phyloP scores from a whole-genome alignment of 257 asterid genomes.

The Solanum chaucha region DNA sequence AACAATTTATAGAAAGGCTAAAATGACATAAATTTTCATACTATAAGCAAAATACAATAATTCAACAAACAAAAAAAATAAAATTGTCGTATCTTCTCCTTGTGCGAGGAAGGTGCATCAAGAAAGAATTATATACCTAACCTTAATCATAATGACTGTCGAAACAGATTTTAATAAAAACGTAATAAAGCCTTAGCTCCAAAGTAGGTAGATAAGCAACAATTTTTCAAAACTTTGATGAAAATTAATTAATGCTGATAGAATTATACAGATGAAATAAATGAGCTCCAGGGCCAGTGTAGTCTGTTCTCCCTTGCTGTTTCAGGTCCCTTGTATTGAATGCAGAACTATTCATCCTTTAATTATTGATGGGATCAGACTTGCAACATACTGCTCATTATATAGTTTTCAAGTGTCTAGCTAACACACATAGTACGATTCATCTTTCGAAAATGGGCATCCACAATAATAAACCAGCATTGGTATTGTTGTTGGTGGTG shows the following conservation, averaged over 20 bases:
- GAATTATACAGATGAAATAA: neutral
- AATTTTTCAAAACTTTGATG: neutral
- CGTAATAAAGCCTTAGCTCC: neutral
- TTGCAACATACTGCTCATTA: neutral
- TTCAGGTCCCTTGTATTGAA: conserved; percentile 10
- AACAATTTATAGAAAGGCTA: no score
- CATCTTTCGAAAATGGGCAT: conserved; percentile 9
- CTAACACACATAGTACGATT: neutral
- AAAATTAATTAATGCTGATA: neutral
- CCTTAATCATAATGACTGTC: neutral
- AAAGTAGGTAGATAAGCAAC: neutral
- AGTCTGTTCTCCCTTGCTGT: neutral
- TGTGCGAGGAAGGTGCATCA: no score
- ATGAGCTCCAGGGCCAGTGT: neutral
- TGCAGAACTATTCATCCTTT: neutral
- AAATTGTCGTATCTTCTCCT: no score
- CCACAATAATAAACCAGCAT: neutral
- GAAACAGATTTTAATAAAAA: neutral
- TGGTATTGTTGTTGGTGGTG: conserved; percentile 10
- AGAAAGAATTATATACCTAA: neutral
- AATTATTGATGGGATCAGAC: neutral
- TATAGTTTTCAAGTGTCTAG: neutral
- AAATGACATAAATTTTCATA: no score
- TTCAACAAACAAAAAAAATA: neutral
- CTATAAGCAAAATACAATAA: no score